These are phyloP conservation scores for Talaromyces sp. DNA, from an alignment of 2,329 filamentous ascomycete genomes.

Conservation along the genomic window DNA sequence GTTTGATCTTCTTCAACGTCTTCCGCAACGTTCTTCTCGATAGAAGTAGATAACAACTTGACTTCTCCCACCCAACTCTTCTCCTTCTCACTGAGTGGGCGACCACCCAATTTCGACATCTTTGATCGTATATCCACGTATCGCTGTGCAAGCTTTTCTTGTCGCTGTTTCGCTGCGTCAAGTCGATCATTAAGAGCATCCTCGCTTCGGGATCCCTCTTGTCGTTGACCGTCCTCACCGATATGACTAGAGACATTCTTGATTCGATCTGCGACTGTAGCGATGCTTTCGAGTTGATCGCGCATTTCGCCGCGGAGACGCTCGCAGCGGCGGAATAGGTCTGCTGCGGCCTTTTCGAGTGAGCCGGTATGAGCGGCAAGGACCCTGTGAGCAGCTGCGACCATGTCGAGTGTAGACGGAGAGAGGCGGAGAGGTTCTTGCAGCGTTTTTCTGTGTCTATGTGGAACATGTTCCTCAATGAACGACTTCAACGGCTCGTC, in stretches of 20 bases:
- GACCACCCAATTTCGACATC: constrained; percentile 41
- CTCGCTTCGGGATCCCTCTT: constrained; percentile 31
- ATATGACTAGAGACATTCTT: constrained; percentile 41
- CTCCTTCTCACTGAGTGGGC: constrained; percentile 47
- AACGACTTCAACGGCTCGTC: constrained; percentile 39
- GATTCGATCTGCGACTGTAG: constrained; percentile 46
- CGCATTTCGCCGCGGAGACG: constrained; percentile 46
- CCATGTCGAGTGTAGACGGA: constrained; percentile 47
- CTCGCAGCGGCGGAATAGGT: constrained; percentile 53
- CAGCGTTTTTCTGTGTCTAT: constrained; percentile 41
- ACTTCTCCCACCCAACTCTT: constrained; percentile 46
- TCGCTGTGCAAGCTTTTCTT: constrained; percentile 39
- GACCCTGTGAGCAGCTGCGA: constrained; percentile 47
- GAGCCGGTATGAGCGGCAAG: constrained; percentile 46
- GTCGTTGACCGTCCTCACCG: constrained; percentile 35
- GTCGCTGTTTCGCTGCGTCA: constrained; percentile 38
- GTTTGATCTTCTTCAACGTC: constrained; percentile 25
- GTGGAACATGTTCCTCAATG: constrained; percentile 42
- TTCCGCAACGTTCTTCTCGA: constrained; percentile 27
- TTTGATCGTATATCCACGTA: constrained; percentile 46
- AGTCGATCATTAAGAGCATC: constrained; percentile 40
- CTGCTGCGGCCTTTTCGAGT: constrained; percentile 48
- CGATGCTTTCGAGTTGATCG: constrained; percentile 46
- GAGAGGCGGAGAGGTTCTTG: constrained; percentile 48
- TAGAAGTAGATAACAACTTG: constrained; percentile 35